Conservation (phyloP, 169 alveolate species). For the Sarcocystis neurona region DNA sequence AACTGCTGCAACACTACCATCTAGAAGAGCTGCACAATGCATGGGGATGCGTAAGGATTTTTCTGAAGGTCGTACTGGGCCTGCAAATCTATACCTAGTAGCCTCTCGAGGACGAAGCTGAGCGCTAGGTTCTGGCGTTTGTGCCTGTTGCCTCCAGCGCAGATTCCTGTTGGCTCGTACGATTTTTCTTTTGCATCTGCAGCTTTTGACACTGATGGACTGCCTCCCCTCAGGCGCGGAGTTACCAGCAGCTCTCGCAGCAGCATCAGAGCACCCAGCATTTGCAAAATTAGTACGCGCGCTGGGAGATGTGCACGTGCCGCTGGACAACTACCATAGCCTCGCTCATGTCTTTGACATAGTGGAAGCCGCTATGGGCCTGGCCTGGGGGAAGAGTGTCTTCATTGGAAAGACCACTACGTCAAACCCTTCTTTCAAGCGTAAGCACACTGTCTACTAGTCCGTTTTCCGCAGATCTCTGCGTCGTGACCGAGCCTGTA, state of each 20-base stretch:
- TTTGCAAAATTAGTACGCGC: neutral
- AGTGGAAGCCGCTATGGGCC: conserved; percentile 39
- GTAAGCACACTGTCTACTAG: neutral
- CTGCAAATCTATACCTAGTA: too few relatives aligned
- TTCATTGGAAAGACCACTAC: neutral
- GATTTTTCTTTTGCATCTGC: too few relatives aligned
- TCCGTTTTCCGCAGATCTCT: too few relatives aligned
- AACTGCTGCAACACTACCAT: too few relatives aligned
- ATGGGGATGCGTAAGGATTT: too few relatives aligned
- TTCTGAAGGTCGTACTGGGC: too few relatives aligned
- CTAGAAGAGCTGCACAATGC: too few relatives aligned
- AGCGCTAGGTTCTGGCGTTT: too few relatives aligned
- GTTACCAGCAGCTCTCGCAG: neutral
- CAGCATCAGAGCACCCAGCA: neutral
- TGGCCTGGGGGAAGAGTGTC: conserved; percentile 34
- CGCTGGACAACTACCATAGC: neutral
- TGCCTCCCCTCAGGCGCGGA: conserved; percentile 24
- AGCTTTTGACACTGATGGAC: conserved; percentile 3
- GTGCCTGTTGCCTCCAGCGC: too few relatives aligned
- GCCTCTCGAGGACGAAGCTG: too few relatives aligned
- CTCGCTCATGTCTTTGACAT: conserved; percentile 18
- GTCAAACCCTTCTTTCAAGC: neutral
- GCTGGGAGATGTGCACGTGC: conserved; percentile 35
- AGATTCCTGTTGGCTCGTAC: too few relatives aligned
- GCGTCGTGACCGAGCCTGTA: too few relatives aligned